Evolutionary conservation across 2,329 filamentous ascomycete species (phyloP).

Genomic region (Trichoderma harzianum): DNA sequence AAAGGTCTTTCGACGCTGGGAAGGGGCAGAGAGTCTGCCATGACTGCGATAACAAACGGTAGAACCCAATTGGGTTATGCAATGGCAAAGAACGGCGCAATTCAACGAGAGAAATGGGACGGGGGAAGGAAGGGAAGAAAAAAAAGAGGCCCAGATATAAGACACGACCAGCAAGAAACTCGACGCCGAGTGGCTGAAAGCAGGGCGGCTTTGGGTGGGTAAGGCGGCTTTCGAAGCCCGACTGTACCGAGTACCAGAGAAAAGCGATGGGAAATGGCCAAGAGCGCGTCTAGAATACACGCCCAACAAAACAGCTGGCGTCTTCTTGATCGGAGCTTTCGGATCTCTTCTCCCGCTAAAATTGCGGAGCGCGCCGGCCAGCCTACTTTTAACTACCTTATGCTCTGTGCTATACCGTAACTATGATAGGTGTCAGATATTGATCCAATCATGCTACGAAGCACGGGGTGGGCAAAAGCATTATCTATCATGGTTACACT

Average conservation of each 20-base stretch:
- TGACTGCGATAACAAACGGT: background rate
- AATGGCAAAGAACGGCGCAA: background rate
- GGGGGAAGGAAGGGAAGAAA: background rate
- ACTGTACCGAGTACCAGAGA: background rate
- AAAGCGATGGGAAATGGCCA: background rate
- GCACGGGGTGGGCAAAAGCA: background rate
- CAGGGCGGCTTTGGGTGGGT: background rate
- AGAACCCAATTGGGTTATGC: background rate
- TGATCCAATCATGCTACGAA: background rate
- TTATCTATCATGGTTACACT: background rate
- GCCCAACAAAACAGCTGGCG: background rate
- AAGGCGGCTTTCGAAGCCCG: background rate
- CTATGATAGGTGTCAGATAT: background rate
- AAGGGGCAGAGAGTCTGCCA: background rate
- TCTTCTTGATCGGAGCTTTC: background rate
- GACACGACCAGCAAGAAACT: background rate
- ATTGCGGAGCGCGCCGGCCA: conserved; percentile 7
- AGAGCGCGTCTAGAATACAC: background rate
- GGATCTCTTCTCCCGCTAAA: background rate
- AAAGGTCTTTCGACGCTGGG: conserved; percentile 18
- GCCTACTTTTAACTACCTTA: background rate
- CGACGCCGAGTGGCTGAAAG: conserved; percentile 2
- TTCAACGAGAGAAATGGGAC: background rate
- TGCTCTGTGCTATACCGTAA: background rate
- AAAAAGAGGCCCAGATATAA: background rate